Conservation (phyloP, 305 asterid species). For the Ilex paraguariensis region DNA sequence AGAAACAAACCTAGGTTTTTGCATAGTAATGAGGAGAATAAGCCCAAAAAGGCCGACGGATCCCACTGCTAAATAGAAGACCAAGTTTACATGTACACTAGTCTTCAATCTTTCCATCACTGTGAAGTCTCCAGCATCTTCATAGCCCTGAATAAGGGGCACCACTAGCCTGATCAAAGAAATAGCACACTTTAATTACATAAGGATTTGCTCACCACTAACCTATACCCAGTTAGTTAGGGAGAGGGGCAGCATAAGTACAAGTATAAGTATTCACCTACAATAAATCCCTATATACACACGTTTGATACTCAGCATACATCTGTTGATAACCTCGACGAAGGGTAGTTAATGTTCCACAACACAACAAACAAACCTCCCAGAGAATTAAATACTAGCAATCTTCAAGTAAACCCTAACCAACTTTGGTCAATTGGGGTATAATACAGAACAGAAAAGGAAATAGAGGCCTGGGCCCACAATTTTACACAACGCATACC, state of each 20-base stretch:
- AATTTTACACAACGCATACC: conserved; percentile 43
- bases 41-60: conserved; percentile 89
- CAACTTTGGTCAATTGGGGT: background rate
- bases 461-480: background rate
- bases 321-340: no score
- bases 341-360: no score
- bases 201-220: no score
- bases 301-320: background rate
- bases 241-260: no score
- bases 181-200: background rate
- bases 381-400: background rate
- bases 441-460: background rate
- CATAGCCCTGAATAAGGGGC: conserved; percentile 98
- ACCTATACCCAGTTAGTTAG: no score
- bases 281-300: no score
- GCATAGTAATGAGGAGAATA: conserved; percentile 78
- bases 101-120: conserved; percentile 89
- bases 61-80: conserved; percentile 87
- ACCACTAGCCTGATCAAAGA: conserved; percentile 77
- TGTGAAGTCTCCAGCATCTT: conserved; percentile 98
- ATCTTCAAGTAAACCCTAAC: background rate
- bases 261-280: no score
- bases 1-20: conserved; percentile 64
- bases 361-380: background rate
- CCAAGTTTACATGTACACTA: conserved; percentile 86